These are phyloP conservation scores for Ascochyta viciae-villosae DNA, from an alignment of 2,329 filamentous ascomycete species.

Conservation along the genomic window DNA sequence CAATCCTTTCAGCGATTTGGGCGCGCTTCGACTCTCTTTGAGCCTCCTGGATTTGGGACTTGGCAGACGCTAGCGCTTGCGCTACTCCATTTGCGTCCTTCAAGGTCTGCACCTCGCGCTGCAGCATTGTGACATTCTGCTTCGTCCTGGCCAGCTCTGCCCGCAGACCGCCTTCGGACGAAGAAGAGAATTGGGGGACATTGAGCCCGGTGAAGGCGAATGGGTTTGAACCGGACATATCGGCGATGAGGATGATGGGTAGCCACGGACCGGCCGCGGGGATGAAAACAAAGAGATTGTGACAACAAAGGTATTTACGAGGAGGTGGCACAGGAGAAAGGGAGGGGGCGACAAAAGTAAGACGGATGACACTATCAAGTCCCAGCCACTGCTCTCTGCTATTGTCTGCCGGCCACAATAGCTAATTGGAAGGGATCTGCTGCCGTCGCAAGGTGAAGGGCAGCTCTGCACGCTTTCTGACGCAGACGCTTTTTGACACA, in stretches of 20 bases:
- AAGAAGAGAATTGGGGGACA: not conserved
- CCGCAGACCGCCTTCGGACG: not conserved
- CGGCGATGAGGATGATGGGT: not conserved
- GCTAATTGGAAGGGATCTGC: not conserved
- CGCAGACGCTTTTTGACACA: too few relatives aligned
- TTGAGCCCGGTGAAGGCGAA: not conserved
- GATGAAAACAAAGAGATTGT: conserved; percentile 5
- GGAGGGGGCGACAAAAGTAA: not conserved
- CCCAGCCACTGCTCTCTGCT: not conserved
- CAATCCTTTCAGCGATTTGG: conserved; percentile 9
- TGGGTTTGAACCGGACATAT: not conserved
- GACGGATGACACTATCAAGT: not conserved
- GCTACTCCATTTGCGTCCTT: conserved; percentile 3
- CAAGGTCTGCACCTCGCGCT: not conserved
- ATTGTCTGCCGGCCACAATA: not conserved
- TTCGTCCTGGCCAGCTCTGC: not conserved
- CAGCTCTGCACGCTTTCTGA: not conserved
- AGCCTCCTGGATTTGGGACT: not conserved
- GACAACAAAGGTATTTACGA: not conserved
- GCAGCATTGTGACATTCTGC: not conserved
- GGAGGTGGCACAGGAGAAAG: too few relatives aligned
- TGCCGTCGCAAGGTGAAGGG: not conserved
- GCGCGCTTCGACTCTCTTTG: conserved; percentile 9
- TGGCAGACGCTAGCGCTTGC: not conserved
- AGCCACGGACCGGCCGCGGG: not conserved